Conservation (phyloP, 108 stramenopile species). For the Bacterosira constricta region DNA sequence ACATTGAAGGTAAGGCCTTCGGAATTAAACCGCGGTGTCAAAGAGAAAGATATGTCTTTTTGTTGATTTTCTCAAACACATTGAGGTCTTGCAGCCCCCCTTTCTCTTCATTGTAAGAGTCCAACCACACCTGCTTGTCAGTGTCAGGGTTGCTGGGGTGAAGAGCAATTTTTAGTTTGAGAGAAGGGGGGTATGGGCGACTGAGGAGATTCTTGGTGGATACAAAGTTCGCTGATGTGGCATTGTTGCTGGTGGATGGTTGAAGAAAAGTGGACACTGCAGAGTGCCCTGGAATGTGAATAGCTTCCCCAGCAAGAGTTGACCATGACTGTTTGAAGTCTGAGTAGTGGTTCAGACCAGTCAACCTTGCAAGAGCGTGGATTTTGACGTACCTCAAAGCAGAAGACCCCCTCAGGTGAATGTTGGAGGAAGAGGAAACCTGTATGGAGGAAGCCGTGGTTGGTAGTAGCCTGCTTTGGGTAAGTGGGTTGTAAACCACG, state of each 20-base stretch:
- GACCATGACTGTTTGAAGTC: conserved; percentile 1
- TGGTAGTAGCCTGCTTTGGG: background rate
- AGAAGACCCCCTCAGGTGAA: conserved; percentile 1
- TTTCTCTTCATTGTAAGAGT: conserved; percentile 14
- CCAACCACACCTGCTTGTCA: no score
- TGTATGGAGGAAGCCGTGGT: background rate
- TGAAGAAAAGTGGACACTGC: no score
- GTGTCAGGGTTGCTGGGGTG: conserved; percentile 9
- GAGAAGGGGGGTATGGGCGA: background rate
- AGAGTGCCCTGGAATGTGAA: no score
- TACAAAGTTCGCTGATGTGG: background rate
- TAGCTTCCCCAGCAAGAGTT: background rate
- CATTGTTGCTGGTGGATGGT: background rate
- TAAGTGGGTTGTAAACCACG: background rate
- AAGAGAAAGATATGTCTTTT: background rate
- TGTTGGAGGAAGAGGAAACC: conserved; percentile 1
- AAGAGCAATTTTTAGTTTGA: background rate
- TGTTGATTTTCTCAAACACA: background rate
- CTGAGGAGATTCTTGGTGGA: background rate
- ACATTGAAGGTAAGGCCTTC: no score
- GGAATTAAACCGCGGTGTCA: background rate
- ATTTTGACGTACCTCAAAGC: background rate
- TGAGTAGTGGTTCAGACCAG: conserved; percentile 1
- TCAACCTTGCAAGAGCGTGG: background rate
- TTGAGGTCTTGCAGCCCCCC: no score